These are phyloP conservation scores for Pisolithus albus DNA, from an alignment of 768 basidiomycete species.

Conservation along the genomic window DNA sequence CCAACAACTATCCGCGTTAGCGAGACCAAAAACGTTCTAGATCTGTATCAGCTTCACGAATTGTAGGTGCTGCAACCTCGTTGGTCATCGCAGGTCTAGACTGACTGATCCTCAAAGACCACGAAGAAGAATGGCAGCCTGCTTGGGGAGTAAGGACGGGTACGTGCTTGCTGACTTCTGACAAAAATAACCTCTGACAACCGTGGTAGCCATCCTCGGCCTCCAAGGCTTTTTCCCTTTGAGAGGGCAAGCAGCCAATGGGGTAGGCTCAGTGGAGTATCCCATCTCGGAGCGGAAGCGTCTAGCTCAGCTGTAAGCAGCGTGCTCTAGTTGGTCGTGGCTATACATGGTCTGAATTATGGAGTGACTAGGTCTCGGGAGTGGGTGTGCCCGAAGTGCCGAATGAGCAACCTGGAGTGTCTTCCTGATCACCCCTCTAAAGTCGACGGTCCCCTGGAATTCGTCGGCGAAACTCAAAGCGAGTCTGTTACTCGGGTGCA, in stretches of 20 bases:
- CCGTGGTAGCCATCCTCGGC: conserved; percentile 65
- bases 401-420: conserved; percentile 56
- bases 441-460: conserved; percentile 11
- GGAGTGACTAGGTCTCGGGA: conserved; percentile 55
- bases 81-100: conserved; percentile 17
- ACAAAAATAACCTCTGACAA: conserved; percentile 10
- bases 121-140: conserved; percentile 96
- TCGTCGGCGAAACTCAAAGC: conserved; percentile 17
- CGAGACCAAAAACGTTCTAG: conserved; percentile 31
- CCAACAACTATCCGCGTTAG: conserved; percentile 9
- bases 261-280: conserved; percentile 83
- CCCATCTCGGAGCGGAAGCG: conserved; percentile 70
- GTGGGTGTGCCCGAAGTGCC: conserved; percentile 75
- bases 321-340: conserved; percentile 7
- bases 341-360: conserved; percentile 8
- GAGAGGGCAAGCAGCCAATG: conserved; percentile 80
- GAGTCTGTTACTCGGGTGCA: not conserved
- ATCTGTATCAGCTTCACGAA: conserved; percentile 92
- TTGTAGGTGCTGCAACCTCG: conserved; percentile 34
- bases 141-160: conserved; percentile 97
- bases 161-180: conserved; percentile 26
- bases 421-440: conserved; percentile 56
- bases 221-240: conserved; percentile 86
- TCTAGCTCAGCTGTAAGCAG: conserved; percentile 63
- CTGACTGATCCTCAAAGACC: conserved; percentile 47